Evolutionary conservation across 805 yeast genomes (phyloP).

Genomic region (Teunomyces lycoperdinae): DNA sequence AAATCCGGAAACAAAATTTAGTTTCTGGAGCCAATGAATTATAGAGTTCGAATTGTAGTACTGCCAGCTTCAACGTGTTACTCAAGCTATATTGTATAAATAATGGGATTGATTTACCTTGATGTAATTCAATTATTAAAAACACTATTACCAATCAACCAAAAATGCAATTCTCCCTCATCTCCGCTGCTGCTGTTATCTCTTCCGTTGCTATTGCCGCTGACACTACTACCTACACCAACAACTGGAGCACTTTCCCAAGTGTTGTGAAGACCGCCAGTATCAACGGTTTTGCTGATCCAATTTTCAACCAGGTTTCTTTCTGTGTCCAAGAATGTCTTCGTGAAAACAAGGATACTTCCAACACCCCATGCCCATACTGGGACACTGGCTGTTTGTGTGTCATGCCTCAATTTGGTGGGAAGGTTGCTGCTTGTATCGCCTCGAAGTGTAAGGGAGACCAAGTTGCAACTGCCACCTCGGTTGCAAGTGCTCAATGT

Average conservation of each 20-base stretch:
- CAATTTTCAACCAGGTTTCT: conserved; percentile 36
- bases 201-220: conserved; percentile 18
- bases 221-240: conserved; percentile 26
- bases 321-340: conserved; percentile 40
- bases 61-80: background rate
- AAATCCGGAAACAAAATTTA: background rate
- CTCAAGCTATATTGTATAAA: background rate
- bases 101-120: background rate
- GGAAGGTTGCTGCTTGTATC: conserved; percentile 34
- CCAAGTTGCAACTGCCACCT: conserved; percentile 27
- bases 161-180: conserved; percentile 2
- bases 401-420: conserved; percentile 36
- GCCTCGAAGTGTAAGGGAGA: conserved; percentile 23
- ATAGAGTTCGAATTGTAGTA: background rate
- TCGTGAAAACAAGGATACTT: conserved; percentile 25
- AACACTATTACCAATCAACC: background rate
- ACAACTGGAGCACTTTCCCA: conserved; percentile 37
- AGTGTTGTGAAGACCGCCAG: conserved; percentile 44
- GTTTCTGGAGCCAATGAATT: background rate
- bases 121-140: background rate
- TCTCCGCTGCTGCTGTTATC: conserved; percentile 8
- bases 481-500: conserved; percentile 33
- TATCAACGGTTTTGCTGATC: conserved; percentile 49
- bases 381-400: conserved; percentile 48
- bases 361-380: conserved; percentile 42